Evolutionary conservation across 2,329 filamentous ascomycete genomes (phyloP).

Genomic region (Pseudogymnoascus sp.): DNA sequence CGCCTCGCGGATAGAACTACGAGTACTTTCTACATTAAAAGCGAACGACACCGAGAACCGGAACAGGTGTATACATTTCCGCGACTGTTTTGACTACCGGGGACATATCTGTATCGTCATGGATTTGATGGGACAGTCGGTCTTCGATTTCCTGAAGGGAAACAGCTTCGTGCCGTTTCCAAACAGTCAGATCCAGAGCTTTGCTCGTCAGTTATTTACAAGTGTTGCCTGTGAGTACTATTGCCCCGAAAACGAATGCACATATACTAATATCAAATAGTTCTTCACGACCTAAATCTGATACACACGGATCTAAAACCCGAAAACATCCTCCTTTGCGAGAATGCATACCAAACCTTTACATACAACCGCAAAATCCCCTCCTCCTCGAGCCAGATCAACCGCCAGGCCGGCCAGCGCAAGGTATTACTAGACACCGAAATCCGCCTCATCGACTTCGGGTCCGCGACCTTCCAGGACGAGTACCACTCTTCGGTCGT

Average conservation of each 20-base stretch:
- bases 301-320: slow-evolving; percentile 81
- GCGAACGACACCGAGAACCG: slow-evolving; percentile 87
- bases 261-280: slow-evolving; percentile 38
- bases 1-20: slow-evolving; percentile 86
- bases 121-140: slow-evolving; percentile 79
- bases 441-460: slow-evolving; percentile 63
- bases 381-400: slow-evolving; percentile 53
- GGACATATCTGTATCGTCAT: slow-evolving; percentile 88
- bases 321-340: slow-evolving; percentile 60
- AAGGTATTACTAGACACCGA: slow-evolving; percentile 60
- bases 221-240: slow-evolving; percentile 85
- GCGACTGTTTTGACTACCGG: slow-evolving; percentile 94
- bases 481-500: slow-evolving; percentile 67
- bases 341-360: slow-evolving; percentile 59
- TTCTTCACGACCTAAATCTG: slow-evolving; percentile 91
- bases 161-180: slow-evolving; percentile 95
- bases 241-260: neutral
- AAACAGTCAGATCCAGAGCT: slow-evolving; percentile 95
- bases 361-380: slow-evolving; percentile 64
- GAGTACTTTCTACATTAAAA: slow-evolving; percentile 83
- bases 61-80: slow-evolving; percentile 92
- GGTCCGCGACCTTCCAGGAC: slow-evolving; percentile 64
- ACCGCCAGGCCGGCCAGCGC: slow-evolving; percentile 53
- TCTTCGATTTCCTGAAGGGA: slow-evolving; percentile 95
- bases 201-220: slow-evolving; percentile 92